Evolutionary conservation across 805 yeast species (phyloP), one percentile per base, ranked within the genome.

Genomic region (Schwanniomyces sp.): DNA sequence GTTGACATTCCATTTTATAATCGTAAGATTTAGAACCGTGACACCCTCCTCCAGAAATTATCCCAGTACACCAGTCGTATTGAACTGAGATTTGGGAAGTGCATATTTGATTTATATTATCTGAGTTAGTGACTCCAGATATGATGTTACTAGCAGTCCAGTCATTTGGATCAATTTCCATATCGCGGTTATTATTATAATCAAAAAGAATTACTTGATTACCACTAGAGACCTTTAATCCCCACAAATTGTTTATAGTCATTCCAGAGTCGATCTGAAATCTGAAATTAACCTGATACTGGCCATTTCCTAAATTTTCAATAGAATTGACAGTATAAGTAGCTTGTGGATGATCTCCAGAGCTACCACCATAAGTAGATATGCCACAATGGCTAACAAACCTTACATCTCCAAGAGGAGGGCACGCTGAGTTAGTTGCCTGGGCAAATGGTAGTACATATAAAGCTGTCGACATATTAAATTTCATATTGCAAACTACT

Each of bases 81-180:
- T 37, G 40, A 37, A 37, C 40, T 6, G 40, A 37, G 17, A 37
- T 37, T 37, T 37, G 40, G 5, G 40, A 37, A 18, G 40, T 37
- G 12, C 40, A 37, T 18, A 37, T 37, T n/a, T 29, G 34, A 21
- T 21, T 21, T 21, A 21, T 4, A 21, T 32, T 16, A 25, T 26
- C n/a, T n/a, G n/a, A n/a, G 12, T 21, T 37, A 18, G 18, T 25
- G 7, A 14, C n/a, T 18, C 40, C 40, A 37, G 40, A 24, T 5
- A 37, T 37, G 21, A 37, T 24, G 21, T 21, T 37, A 37, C 40
- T 37, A 4, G 40, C 40, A 11, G 40, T 37, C 40, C 40, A 37
- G 16, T 37, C 12, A n/a, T 37, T 37, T 9, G 40, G 40, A 37
- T 37, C 40, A 21, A 11, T 18, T 7, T 10, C 11, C 8, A 9